Conservation (phyloP, 2,329 filamentous ascomycete species). For the Claviceps lovelessii region DNA sequence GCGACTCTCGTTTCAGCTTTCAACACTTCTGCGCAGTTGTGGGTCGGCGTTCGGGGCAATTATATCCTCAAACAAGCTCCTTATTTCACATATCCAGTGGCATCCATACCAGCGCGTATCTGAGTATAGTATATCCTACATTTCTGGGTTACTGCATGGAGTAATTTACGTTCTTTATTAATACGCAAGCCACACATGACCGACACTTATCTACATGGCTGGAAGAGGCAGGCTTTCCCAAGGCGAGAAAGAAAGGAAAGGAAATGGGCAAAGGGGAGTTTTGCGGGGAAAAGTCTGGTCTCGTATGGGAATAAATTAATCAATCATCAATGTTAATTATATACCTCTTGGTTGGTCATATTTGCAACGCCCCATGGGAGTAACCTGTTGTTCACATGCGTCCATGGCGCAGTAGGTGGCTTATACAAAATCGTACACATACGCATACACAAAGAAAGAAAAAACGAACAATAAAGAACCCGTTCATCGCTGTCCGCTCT, state of each 20-base stretch:
- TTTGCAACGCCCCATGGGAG: neutral
- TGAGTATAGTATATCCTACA: constrained; percentile 1
- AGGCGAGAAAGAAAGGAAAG: neutral
- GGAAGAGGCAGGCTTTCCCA: neutral
- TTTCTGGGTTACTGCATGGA: constrained; percentile 7
- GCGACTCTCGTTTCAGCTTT: neutral
- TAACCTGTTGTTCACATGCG: neutral
- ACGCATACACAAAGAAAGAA: neutral
- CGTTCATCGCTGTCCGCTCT: neutral
- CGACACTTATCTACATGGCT: neutral
- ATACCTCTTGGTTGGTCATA: neutral
- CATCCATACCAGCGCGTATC: constrained; percentile 2
- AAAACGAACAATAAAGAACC: neutral
- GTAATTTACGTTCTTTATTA: constrained; percentile 1
- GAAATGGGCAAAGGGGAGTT: neutral
- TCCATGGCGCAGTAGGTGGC: neutral
- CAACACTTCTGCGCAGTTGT: neutral
- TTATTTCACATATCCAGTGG: neutral
- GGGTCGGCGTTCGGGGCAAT: neutral
- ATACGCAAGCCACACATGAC: neutral
- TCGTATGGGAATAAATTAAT: neutral
- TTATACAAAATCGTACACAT: neutral
- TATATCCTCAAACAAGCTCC: neutral
- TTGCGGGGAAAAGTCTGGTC: too few species aligned
- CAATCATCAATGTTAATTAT: neutral